phyloP scores from a whole-genome alignment of 2,329 filamentous ascomycete species.

The Paracorniculantispora psalliotae region DNA sequence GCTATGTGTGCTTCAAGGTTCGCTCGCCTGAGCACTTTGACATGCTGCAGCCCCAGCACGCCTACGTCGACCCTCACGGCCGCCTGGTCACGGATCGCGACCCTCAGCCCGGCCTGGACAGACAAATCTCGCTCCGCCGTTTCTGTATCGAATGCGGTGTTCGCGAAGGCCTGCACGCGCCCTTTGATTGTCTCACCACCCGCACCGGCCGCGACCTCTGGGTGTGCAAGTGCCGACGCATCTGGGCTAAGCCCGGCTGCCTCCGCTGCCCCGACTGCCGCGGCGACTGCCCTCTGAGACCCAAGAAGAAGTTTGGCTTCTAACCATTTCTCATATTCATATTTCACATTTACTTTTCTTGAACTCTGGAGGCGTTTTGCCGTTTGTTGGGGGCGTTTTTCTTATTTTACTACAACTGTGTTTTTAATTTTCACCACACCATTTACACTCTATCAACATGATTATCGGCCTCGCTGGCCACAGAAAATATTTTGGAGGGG shows the following conservation, averaged over 20 bases:
- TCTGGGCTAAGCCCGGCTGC: slow-evolving; percentile 33
- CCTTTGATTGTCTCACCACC: slow-evolving; percentile 34
- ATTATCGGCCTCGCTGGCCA: not conserved
- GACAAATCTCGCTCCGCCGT: slow-evolving; percentile 30
- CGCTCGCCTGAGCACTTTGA: slow-evolving; percentile 35
- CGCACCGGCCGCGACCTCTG: slow-evolving; percentile 34
- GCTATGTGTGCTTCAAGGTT: slow-evolving; percentile 39
- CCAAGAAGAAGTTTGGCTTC: slow-evolving; percentile 26
- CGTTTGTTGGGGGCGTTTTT: slow-evolving; percentile 1
- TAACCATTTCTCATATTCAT: not conserved
- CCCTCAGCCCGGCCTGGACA: slow-evolving; percentile 23
- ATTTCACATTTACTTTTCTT: not conserved
- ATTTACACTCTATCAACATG: not conserved
- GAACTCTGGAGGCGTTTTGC: too few species aligned
- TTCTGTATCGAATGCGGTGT: slow-evolving; percentile 41
- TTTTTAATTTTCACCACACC: not conserved
- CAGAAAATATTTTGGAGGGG: not conserved
- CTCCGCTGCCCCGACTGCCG: slow-evolving; percentile 32
- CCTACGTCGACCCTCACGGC: slow-evolving; percentile 29
- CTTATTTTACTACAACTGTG: not conserved
- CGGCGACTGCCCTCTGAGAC: slow-evolving; percentile 31
- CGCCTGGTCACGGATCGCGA: slow-evolving; percentile 26
- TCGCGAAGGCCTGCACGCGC: slow-evolving; percentile 30
- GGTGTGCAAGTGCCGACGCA: slow-evolving; percentile 34
- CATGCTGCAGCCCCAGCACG: slow-evolving; percentile 28